These are phyloP conservation scores for Euphorbia peplus DNA, from an alignment of 345 rosid genomes.

Conservation along the genomic window DNA sequence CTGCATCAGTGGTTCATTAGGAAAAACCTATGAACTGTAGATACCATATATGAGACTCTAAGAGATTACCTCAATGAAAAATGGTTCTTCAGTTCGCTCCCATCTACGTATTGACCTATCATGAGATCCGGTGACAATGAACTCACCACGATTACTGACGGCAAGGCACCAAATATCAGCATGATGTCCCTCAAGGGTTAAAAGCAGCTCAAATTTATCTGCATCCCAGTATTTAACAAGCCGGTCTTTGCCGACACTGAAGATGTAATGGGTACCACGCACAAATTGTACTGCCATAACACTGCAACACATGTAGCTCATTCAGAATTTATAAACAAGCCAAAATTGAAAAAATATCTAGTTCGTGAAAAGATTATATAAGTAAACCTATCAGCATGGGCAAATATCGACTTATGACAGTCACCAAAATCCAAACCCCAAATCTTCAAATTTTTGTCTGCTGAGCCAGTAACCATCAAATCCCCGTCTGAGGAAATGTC, in stretches of 20 bases:
- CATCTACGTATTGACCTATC: slow-evolving; percentile 95
- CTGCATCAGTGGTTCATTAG: slow-evolving; percentile 4
- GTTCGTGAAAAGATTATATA: neutral
- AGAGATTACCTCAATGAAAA: slow-evolving; percentile 77
- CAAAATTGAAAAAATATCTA: slow-evolving; percentile 8
- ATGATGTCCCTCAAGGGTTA: slow-evolving; percentile 93
- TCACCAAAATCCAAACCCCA: slow-evolving; percentile 99
- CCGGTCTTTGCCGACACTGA: slow-evolving; percentile 89
- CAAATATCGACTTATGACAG: slow-evolving; percentile 94
- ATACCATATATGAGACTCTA: neutral
- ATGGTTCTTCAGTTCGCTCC: slow-evolving; percentile 97
- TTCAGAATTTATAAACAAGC: slow-evolving; percentile 20
- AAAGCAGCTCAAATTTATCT: slow-evolving; percentile 87
- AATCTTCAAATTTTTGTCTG: slow-evolving; percentile 89
- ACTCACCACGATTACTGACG: slow-evolving; percentile 79
- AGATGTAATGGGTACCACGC: slow-evolving; percentile 79
- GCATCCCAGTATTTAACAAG: slow-evolving; percentile 98
- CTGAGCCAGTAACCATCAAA: slow-evolving; percentile 89
- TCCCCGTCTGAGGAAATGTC: slow-evolving; percentile 97
- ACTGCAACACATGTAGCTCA: slow-evolving; percentile 48
- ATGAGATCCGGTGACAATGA: slow-evolving; percentile 95
- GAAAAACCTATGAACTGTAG: neutral
- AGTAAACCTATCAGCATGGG: slow-evolving; percentile 79
- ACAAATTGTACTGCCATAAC: slow-evolving; percentile 94
- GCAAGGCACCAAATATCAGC: slow-evolving; percentile 95